Evolutionary conservation across 116 monocot genomes (phyloP), one percentile per base, ranked within the genome.

Genomic region (Trichopus zeylanicus): DNA sequence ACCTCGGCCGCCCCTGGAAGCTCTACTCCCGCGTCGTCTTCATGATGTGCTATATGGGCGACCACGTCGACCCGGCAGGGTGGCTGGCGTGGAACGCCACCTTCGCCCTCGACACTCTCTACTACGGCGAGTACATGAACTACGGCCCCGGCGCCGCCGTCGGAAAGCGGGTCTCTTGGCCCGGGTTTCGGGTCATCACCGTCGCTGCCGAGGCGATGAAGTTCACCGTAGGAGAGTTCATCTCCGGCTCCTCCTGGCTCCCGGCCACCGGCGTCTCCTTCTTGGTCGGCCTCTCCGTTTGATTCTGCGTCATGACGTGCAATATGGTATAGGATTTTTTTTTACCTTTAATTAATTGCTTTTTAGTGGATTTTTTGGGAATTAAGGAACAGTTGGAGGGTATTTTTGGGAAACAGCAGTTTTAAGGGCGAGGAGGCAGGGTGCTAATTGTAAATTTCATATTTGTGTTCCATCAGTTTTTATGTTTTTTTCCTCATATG

Each of bases 41-140:
- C 75, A 78, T 94, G 89, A 28, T 86, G 66, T 73, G 75, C 7
- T 86, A 81, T 71, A 78, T 94, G 38, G 80, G 63, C 15, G 80
- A 68, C 12, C 94, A 94, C 55, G 18, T 94, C 11, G 28, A 86
- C 51, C 75, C 75, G 26, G 75, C 60, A 0, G 89, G 89, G n/a
- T 94, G 89, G 94, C 70, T 94, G 16, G 81, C 68, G 63, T 94
- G 94, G 94, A 89, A 76, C 29, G 66, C 31, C 6, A 62, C 69
- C 8, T 85, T 75, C 35, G 89, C 86, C 0, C 71, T 89, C 2
- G 80, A 89, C 38, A 94, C 83, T 18, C 63, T 94, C 25, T 94
- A 89, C 64, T 94, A 89, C 55, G 94, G 89, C 0, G 94, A 94
- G 86, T 94, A 94, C 63, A 76, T 83, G 89, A 94, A 94, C 61